These are phyloP conservation scores for Jamesozyma spencerorum DNA, from an alignment of 805 yeast genomes.

Conservation along the genomic window DNA sequence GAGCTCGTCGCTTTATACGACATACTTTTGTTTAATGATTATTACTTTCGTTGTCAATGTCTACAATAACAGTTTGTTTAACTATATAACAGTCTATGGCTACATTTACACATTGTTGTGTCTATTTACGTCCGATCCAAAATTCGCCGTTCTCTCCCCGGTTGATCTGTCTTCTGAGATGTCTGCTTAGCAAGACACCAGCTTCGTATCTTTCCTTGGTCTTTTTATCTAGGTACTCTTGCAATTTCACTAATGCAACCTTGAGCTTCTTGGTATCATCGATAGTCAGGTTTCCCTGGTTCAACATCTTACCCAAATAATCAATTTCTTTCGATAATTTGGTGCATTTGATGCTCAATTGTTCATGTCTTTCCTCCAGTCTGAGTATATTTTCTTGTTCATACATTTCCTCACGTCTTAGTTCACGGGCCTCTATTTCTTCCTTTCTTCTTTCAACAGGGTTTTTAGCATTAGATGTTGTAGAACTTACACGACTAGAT, in stretches of 20 bases:
- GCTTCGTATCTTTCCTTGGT: constrained; percentile 36
- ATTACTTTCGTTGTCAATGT: no score
- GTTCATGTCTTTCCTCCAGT: constrained; percentile 28
- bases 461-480: constrained; percentile 1
- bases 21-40: no score
- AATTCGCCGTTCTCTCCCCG: constrained; percentile 34
- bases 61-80: no score
- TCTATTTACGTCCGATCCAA: constrained; percentile 26
- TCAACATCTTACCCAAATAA: constrained; percentile 30
- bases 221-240: constrained; percentile 34
- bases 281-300: constrained; percentile 30
- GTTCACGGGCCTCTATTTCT: background rate
- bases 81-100: no score
- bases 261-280: constrained; percentile 33
- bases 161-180: constrained; percentile 34
- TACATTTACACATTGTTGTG: no score
- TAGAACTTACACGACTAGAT: constrained; percentile 12
- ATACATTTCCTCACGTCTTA: background rate
- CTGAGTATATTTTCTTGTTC: constrained; percentile 12
- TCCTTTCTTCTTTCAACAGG: background rate
- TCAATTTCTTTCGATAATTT: constrained; percentile 33
- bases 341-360: constrained; percentile 28
- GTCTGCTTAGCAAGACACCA: constrained; percentile 34
- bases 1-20: no score
- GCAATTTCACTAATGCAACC: constrained; percentile 31